Evolutionary conservation across 352 stramenopile species (phyloP).

Genomic region (Elongisporangium anandrum): DNA sequence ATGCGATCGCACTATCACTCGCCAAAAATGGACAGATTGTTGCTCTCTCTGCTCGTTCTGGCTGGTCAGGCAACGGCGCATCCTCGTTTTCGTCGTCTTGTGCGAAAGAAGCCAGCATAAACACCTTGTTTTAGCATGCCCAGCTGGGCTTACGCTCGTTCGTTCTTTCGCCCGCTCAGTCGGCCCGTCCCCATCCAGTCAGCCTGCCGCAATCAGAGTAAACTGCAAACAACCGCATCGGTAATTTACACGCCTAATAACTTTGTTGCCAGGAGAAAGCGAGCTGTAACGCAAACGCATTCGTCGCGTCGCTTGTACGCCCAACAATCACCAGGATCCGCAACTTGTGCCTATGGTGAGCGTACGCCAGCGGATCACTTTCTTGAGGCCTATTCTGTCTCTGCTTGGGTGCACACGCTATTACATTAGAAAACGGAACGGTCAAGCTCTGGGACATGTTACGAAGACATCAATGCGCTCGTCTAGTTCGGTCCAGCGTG

Average conservation of each 20-base stretch:
- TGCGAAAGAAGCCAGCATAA: background rate
- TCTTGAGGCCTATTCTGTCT: background rate
- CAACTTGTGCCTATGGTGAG: background rate
- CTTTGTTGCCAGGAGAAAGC: background rate
- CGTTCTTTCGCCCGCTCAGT: background rate
- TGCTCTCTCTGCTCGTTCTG: background rate
- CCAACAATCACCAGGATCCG: background rate
- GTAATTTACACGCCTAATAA: background rate
- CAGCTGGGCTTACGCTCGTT: background rate
- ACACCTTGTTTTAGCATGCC: background rate
- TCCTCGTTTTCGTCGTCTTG: background rate
- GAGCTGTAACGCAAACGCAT: background rate
- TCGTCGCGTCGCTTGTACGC: background rate
- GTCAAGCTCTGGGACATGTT: background rate
- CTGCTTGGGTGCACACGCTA: background rate
- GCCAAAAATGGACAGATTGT: background rate
- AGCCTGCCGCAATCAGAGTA: background rate
- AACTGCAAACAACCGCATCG: background rate
- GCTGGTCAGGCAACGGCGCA: background rate
- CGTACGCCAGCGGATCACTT: background rate
- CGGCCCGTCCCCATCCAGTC: background rate
- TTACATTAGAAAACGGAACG: background rate
- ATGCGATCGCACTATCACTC: background rate
- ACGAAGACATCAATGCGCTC: background rate
- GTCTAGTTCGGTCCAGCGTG: background rate